These are phyloP conservation scores for Annulohypoxylon truncatum DNA, from an alignment of 2,329 filamentous ascomycete genomes.

Conservation along the genomic window DNA sequence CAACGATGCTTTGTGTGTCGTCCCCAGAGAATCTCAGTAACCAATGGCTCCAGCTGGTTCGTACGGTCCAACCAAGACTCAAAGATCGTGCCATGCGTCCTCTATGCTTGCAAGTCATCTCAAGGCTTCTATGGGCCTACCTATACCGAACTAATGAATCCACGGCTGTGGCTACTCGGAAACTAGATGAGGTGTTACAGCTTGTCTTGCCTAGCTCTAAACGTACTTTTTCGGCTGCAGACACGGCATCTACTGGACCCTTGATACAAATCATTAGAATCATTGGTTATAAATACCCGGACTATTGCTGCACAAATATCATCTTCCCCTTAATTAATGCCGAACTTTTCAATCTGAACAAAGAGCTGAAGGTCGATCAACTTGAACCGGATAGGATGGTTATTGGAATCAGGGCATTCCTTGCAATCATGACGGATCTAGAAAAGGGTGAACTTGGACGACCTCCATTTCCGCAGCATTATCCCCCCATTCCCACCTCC, in stretches of 20 bases:
- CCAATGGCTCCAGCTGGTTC: constrained; percentile 87
- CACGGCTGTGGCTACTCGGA: constrained; percentile 74
- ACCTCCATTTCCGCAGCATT: constrained; percentile 86
- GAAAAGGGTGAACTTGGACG: constrained; percentile 82
- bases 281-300: constrained; percentile 92
- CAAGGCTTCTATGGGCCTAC: constrained; percentile 93
- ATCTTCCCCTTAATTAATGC: constrained; percentile 97
- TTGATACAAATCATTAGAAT: constrained; percentile 94
- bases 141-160: constrained; percentile 85
- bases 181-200: constrained; percentile 89
- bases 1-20: constrained; percentile 88
- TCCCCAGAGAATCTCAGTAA: constrained; percentile 83
- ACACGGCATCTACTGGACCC: constrained; percentile 86
- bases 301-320: constrained; percentile 90
- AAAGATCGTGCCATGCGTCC: constrained; percentile 85
- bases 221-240: constrained; percentile 83
- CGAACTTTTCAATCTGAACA: constrained; percentile 81
- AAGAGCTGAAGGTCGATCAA: constrained; percentile 87
- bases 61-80: constrained; percentile 80
- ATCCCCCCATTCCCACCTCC: constrained; percentile 53
- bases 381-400: constrained; percentile 97
- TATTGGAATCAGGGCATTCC: constrained; percentile 93
- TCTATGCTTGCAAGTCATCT: constrained; percentile 87
- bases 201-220: constrained; percentile 85
- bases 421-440: constrained; percentile 91